Conservation (phyloP, 148 eudicot genomes). For the Cornus kousa region DNA sequence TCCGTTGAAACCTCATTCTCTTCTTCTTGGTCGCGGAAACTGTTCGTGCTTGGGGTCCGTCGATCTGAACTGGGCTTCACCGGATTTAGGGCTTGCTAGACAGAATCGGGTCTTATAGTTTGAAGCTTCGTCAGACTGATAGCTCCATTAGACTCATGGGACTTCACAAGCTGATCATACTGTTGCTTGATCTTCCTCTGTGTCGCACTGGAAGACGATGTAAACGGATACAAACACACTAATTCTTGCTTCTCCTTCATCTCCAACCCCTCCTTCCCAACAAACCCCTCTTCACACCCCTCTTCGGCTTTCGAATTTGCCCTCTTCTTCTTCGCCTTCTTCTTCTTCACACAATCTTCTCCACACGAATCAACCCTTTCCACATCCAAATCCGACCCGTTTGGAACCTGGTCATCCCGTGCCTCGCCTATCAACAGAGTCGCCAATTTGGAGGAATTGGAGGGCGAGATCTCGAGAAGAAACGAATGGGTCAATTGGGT, state of each 20-base stretch:
- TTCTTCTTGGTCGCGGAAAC: too few relatives aligned
- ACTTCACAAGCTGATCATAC: slow-evolving; percentile 68
- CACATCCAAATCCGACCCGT: slow-evolving; percentile 20
- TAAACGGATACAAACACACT: slow-evolving; percentile 62
- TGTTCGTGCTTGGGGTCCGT: too few relatives aligned
- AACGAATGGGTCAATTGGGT: slow-evolving; percentile 30
- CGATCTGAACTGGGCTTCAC: too few relatives aligned
- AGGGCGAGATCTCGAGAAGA: slow-evolving; percentile 44
- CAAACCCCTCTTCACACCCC: not conserved
- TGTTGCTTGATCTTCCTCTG: slow-evolving; percentile 71
- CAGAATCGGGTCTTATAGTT: too few relatives aligned
- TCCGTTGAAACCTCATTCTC: too few relatives aligned
- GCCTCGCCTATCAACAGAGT: slow-evolving; percentile 19
- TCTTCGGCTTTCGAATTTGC: slow-evolving; percentile 6
- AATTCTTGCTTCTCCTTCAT: slow-evolving; percentile 34
- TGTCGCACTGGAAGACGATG: slow-evolving; percentile 55
- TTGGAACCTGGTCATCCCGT: slow-evolving; percentile 25
- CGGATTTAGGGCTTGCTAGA: too few relatives aligned
- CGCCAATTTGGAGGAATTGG: slow-evolving; percentile 37
- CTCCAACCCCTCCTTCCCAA: slow-evolving; percentile 1
- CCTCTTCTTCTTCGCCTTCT: slow-evolving; percentile 42
- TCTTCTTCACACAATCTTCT: slow-evolving; percentile 30
- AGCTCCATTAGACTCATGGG: slow-evolving; percentile 52
- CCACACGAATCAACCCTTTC: slow-evolving; percentile 8
- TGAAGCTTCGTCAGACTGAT: too few relatives aligned